Evolutionary conservation across 345 rosid species (phyloP).

Genomic region (Heritiera littoralis): DNA sequence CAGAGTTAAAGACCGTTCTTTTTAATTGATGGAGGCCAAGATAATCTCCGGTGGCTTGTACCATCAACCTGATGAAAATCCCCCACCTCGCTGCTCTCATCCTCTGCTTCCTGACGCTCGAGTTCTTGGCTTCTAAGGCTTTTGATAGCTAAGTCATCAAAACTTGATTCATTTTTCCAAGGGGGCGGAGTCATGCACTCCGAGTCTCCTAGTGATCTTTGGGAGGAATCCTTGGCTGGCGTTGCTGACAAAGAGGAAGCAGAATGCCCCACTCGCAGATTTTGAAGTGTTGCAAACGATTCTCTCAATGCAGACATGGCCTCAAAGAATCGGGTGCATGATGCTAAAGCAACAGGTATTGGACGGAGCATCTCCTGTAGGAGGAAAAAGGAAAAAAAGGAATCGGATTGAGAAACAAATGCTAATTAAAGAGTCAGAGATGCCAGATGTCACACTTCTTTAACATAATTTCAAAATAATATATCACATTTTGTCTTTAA

Average conservation of each 20-base stretch:
- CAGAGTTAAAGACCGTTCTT: conserved; percentile 11
- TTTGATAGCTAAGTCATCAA: conserved; percentile 60
- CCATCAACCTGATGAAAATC: conserved; percentile 46
- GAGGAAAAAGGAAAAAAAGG: neutral
- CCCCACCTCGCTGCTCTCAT: conserved; percentile 42
- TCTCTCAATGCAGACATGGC: conserved; percentile 99
- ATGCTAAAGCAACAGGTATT: conserved; percentile 96
- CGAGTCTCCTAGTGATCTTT: conserved; percentile 43
- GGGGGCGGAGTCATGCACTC: conserved; percentile 72
- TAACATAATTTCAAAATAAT: neutral
- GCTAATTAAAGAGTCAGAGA: neutral
- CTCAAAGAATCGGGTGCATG: conserved; percentile 94
- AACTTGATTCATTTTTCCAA: conserved; percentile 66
- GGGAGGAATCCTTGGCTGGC: conserved; percentile 47
- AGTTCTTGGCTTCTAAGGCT: conserved; percentile 42
- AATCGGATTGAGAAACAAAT: neutral
- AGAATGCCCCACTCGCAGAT: conserved; percentile 73
- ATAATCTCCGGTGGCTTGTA: conserved; percentile 63
- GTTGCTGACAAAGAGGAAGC: conserved; percentile 55
- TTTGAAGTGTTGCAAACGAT: conserved; percentile 87
- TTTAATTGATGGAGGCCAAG: conserved; percentile 85
- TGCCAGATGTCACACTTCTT: neutral
- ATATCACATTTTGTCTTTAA: conserved; percentile 3
- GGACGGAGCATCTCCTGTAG: conserved; percentile 97
- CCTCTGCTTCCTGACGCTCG: conserved; percentile 44